Percentiles rank a stretch among this genome's conserved stretches.
These are phyloP conservation scores for Porphyrellus cyaneotinctus DNA, from an alignment of 768 basidiomycete species.

Conservation along the genomic window DNA sequence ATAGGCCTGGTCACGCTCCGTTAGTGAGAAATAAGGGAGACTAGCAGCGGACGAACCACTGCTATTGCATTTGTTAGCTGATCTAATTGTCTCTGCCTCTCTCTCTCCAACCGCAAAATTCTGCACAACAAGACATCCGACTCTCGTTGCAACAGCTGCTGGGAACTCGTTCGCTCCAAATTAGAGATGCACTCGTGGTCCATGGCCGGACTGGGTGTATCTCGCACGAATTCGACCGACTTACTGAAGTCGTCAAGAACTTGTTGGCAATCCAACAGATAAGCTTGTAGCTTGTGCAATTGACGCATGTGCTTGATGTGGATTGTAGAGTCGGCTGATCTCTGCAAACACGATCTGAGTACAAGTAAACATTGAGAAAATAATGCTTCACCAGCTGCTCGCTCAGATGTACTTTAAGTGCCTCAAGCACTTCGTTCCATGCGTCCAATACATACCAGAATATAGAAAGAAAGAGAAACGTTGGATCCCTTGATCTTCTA, in stretches of 20 bases:
- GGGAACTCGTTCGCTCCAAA: constrained; percentile 2
- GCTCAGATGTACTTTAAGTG: constrained; percentile 48
- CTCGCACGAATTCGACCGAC: constrained; percentile 44
- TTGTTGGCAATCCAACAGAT: constrained; percentile 51
- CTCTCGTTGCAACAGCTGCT: constrained; percentile 16
- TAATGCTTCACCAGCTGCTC: constrained; percentile 35
- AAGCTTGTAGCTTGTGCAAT: constrained; percentile 54
- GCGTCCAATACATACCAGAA: constrained; percentile 60
- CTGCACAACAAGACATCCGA: constrained; percentile 34
- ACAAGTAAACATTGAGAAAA: neutral
- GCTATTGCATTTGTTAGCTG: constrained; percentile 33
- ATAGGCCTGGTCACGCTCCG: constrained; percentile 42
- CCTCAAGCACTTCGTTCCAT: constrained; percentile 58
- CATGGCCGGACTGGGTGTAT: constrained; percentile 49
- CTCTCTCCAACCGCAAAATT: constrained; percentile 37
- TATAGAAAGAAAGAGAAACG: constrained; percentile 35
- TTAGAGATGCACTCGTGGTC: constrained; percentile 20
- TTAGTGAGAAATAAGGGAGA: neutral
- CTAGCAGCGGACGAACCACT: constrained; percentile 29
- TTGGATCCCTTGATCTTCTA: constrained; percentile 28
- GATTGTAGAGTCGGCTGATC: constrained; percentile 38
- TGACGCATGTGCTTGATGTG: constrained; percentile 45
- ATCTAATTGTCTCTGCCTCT: constrained; percentile 25
- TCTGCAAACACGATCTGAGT: constrained; percentile 40
- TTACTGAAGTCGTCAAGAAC: constrained; percentile 54